Conservation (phyloP, 2,329 filamentous ascomycete species). For the Epichloe brachyelytri region DNA sequence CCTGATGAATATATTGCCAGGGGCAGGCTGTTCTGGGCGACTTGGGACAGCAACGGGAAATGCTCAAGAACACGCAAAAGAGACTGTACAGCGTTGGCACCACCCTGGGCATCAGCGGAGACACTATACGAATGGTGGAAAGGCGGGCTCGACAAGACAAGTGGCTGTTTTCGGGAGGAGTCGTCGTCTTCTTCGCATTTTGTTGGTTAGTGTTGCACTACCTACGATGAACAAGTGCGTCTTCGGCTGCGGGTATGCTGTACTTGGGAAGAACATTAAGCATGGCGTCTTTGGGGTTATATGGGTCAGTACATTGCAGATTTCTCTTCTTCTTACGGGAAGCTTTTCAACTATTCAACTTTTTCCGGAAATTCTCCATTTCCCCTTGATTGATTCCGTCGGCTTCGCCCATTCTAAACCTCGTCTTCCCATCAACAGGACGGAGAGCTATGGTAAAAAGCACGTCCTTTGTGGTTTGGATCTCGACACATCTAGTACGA, state of each 20-base stretch:
- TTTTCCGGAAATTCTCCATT: not conserved
- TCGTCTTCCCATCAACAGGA: conserved; percentile 23
- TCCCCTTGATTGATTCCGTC: not conserved
- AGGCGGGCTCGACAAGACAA: conserved; percentile 86
- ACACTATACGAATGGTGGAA: conserved; percentile 96
- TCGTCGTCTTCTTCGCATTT: conserved; percentile 76
- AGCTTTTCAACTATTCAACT: not conserved
- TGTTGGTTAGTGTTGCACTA: conserved; percentile 86
- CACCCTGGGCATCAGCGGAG: conserved; percentile 82
- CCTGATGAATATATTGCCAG: conserved; percentile 85
- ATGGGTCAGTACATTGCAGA: conserved; percentile 3
- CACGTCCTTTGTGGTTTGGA: conserved; percentile 51
- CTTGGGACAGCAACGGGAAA: conserved; percentile 78
- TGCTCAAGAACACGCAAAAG: conserved; percentile 88
- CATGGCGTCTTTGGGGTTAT: conserved; percentile 9
- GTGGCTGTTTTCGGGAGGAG: conserved; percentile 90
- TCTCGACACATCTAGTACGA: conserved; percentile 43
- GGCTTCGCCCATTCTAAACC: not conserved
- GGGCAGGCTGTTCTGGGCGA: conserved; percentile 79
- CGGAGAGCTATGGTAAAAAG: conserved; percentile 61
- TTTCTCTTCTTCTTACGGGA: conserved; percentile 4
- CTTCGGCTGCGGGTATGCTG: not conserved
- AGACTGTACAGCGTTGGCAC: conserved; percentile 86
- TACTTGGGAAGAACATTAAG: conserved; percentile 2
- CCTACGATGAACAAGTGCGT: conserved; percentile 35